A percentile compares a stretch with the other conserved stretches of the same genome.
phyloP scores from a whole-genome alignment of 1,139 yeast species.

The Kodamaea sp. region DNA sequence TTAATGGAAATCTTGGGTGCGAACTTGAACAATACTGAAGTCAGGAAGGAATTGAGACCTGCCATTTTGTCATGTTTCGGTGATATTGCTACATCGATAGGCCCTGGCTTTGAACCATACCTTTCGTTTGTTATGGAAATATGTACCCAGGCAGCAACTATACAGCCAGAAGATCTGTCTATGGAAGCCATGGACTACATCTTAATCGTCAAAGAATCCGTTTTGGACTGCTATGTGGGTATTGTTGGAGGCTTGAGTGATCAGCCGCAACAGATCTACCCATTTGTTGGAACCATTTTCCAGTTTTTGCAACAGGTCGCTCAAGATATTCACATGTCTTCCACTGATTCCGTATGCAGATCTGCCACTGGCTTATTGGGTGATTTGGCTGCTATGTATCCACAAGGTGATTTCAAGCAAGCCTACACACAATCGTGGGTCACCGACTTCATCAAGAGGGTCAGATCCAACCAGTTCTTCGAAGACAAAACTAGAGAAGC shows the following conservation, averaged over 20 bases:
- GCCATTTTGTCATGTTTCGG: conserved; percentile 93
- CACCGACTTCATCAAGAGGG: conserved; percentile 69
- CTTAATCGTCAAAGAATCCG: conserved; percentile 74
- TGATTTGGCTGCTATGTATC: conserved; percentile 86
- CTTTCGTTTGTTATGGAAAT: conserved; percentile 76
- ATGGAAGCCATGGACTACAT: conserved; percentile 79
- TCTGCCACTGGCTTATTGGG: conserved; percentile 89
- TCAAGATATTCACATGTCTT: conserved; percentile 57
- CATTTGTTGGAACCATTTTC: conserved; percentile 70
- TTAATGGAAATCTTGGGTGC: conserved; percentile 82
- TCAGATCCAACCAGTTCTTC: conserved; percentile 64
- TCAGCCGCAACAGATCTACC: conserved; percentile 63
- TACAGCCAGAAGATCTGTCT: conserved; percentile 59
- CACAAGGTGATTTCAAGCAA: conserved; percentile 68
- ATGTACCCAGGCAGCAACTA: conserved; percentile 56
- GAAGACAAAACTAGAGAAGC: conserved; percentile 75
- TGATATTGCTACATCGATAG: conserved; percentile 89
- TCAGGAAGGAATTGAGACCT: conserved; percentile 82
- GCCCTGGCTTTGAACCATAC: conserved; percentile 71
- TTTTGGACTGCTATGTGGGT: conserved; percentile 93
- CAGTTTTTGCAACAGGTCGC: conserved; percentile 63
- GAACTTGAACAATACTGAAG: conserved; percentile 62
- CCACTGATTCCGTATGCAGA: conserved; percentile 68
- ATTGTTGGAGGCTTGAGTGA: conserved; percentile 83
- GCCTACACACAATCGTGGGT: conserved; percentile 77